Evolutionary conservation across 768 basidiomycete genomes (phyloP).

Genomic region (Xerocomellus dryophilus): DNA sequence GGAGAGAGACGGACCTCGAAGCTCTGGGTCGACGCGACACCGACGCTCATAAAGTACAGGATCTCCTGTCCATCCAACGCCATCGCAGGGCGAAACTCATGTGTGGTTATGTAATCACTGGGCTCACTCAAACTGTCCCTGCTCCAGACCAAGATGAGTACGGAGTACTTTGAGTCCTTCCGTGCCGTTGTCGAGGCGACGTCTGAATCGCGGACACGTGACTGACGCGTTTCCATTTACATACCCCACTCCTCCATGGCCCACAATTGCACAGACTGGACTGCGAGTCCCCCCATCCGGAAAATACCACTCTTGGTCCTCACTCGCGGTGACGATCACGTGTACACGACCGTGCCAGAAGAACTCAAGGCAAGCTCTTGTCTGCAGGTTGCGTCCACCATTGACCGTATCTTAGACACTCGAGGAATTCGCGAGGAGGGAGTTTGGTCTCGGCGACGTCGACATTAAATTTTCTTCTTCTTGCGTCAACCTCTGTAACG

Average conservation of each 20-base stretch:
- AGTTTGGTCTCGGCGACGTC: conserved; percentile 21
- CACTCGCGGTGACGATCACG: conserved; percentile 6
- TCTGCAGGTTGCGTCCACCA: not conserved
- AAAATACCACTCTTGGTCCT: conserved; percentile 23
- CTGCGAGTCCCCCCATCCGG: conserved; percentile 12
- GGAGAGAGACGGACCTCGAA: conserved; percentile 26
- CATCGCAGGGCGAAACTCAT: conserved; percentile 3
- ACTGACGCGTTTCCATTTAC: conserved; percentile 6
- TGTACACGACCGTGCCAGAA: conserved; percentile 20
- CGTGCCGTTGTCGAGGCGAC: too few species aligned
- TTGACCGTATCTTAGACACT: conserved; percentile 9
- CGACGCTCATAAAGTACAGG: conserved; percentile 30
- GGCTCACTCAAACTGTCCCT: not conserved
- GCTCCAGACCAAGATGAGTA: too few species aligned
- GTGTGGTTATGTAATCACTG: conserved; percentile 13
- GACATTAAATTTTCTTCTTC: conserved; percentile 16
- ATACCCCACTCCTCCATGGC: too few species aligned
- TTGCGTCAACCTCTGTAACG: conserved; percentile 22
- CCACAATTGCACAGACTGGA: conserved; percentile 31
- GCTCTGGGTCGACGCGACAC: conserved; percentile 12
- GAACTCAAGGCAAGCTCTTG: conserved; percentile 12
- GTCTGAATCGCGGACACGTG: conserved; percentile 8
- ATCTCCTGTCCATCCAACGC: conserved; percentile 15
- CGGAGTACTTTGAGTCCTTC: too few species aligned
- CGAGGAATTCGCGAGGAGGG: conserved; percentile 13